Evolutionary conservation across 495 filamentous ascomycete genomes (phyloP), one percentile per base, ranked within the genome.

Genomic region (Parachaetomium inaequale): DNA sequence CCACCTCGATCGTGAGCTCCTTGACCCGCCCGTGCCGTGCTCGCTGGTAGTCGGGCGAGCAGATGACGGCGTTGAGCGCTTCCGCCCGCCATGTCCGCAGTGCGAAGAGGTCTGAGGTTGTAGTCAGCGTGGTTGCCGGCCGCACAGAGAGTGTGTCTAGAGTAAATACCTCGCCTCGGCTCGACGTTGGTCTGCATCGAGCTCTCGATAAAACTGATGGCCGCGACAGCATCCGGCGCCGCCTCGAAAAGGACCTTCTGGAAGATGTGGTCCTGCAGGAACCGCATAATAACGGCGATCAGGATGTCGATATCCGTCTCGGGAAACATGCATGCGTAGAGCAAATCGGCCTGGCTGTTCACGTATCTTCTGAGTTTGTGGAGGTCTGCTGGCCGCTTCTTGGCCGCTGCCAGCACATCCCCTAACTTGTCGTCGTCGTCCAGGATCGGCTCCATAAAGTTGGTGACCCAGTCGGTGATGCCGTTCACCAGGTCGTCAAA

Each of bases 271-370:
- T 70, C 63, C 17, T 64, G 53, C 36, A 75, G 50, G 25, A 66
- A 75, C 28, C 75, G 66, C 66, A 74, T 66, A 10, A 73, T 64
- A 14, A 73, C 47, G 5, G 72, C 72, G 29, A 66, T 61, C 17
- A 74, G 43, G 10, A 77, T 61, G 52, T 77, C 70, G 29, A 72
- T 64, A 26, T 75, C 72, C 0, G 70, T 70, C 23, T 77, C 70
- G 17, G 64, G 65, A 50, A 69, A 70, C 42, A 58, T 38, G 47
- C 25, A 62, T 7, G 60, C 68, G 40, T 65, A 47, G 19, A 59
- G 29, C 21, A 69, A 31, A 52, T 70, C 69, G n/a, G 32, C 50
- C 29, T 70, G 34, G 21, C 55, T 43, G 8, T 63, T 53, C 56
- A 70, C n/a, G 38, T 47, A 49, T 12, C 49, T 62, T 42, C 49